Evolutionary conservation across 2,329 filamentous ascomycete genomes (phyloP), one percentile per base, ranked within the genome.

Genomic region (Shiraia sp.): DNA sequence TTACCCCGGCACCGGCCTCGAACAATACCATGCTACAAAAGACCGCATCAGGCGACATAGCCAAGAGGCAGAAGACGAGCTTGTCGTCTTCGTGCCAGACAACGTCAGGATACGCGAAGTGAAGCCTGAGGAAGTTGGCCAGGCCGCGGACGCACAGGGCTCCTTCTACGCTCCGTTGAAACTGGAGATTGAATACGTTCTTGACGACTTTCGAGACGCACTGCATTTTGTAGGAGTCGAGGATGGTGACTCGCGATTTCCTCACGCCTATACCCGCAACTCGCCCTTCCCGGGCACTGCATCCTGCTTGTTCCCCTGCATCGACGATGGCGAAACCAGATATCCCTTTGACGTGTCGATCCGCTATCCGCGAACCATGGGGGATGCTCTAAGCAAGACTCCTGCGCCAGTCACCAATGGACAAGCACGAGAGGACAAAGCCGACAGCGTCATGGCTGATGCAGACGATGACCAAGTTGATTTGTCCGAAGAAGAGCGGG

Each of bases 161-260:
- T 53, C 59, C 29, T 67, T 35, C 49, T 87, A 81, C 61, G 78
- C 79, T 38, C 77, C 82, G n/a, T 62, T 88, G 34, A 79, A 74
- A 33, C 65, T 89, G 31, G 78, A 79, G 32, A 86, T 96, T 42
- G 88, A 93, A 24, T 99, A 96, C 62, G 75, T 78, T 15, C 82
- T 89, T 24, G 82, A 82, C 36, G 82, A 82, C 55, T 85, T 91
- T 36, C 80, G 89, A 32, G 93, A 99, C 66, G 92, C 90, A 15
- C 70, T 97, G 43, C 91, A 96, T 47, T 99, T 96, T 70, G 88
- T 95, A 12, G 91, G 93, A 3, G 80, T 93, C 26, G 84, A 90
- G 31, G 83, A 85, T 42, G 81, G 85, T 36, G 92, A 96, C 65
- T 77, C 78, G 41, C 82, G 91, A 47, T 99, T 91, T 66, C 90